Conservation (phyloP, 73 alveolate genomes). For the Paramecium primaurelia region DNA sequence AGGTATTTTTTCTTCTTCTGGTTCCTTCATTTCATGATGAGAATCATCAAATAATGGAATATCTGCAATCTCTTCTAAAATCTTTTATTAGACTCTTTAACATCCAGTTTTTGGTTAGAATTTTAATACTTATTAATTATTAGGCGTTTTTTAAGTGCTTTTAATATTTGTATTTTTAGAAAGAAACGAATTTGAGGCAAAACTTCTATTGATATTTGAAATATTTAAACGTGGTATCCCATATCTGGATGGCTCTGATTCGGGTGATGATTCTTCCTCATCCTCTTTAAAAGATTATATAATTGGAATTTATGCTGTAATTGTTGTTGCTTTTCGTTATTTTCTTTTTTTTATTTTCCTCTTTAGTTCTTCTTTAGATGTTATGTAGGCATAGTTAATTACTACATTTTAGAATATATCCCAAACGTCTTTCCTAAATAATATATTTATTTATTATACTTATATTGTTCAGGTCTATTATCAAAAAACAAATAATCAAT, state of each 20-base stretch:
- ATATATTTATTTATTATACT: neutral
- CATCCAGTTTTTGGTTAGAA: neutral
- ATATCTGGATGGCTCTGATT: constrained; percentile 20
- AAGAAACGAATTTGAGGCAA: neutral
- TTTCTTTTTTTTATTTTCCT: neutral
- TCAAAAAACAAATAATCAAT: constrained; percentile 26
- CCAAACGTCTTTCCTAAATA: neutral
- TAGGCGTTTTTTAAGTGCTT: neutral
- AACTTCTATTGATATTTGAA: neutral
- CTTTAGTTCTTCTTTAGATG: neutral
- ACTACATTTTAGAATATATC: neutral
- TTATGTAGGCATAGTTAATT: neutral
- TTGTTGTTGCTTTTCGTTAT: neutral
- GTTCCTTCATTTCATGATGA: neutral
- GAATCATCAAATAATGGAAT: constrained; percentile 16
- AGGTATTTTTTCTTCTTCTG: neutral
- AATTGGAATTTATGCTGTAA: neutral
- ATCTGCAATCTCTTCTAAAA: neutral
- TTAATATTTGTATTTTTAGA: neutral
- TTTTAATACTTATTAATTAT: neutral
- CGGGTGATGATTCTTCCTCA: neutral
- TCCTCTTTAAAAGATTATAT: neutral
- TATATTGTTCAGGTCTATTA: neutral
- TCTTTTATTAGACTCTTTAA: neutral
- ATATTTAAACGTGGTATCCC: neutral